Percentiles rank a stretch among this genome's conserved stretches.
Conservation (phyloP, 1,284 basidiomycete genomes). For the Gymnopus androsaceus region DNA sequence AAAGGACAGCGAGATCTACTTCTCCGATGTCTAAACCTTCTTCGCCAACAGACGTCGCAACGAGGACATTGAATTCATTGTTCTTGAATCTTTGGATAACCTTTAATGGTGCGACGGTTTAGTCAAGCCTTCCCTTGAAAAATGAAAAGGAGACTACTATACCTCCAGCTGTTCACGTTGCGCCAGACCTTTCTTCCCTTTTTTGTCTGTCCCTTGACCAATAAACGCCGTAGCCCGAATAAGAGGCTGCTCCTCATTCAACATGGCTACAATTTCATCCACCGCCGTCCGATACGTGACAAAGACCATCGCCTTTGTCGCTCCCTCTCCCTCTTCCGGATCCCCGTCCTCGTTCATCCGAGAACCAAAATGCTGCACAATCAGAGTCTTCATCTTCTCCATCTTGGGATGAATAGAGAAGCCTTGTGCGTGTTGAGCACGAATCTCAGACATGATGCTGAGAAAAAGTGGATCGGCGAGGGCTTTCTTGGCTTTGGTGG, state of each 20-base stretch:
- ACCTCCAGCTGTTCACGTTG: conserved; percentile 93
- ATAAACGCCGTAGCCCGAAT: conserved; percentile 85
- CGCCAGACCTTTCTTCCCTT: conserved; percentile 83
- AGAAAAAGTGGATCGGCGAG: conserved; percentile 61
- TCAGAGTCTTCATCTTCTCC: conserved; percentile 75
- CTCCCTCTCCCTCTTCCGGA: conserved; percentile 45
- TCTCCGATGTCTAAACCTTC: conserved; percentile 99
- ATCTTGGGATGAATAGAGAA: conserved; percentile 90
- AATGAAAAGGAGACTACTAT: conserved; percentile 20
- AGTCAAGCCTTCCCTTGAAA: neutral
- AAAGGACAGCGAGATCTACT: conserved; percentile 96
- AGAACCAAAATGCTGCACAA: conserved; percentile 80
- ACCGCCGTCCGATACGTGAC: conserved; percentile 88
- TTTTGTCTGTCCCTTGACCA: conserved; percentile 87
- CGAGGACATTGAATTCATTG: conserved; percentile 89
- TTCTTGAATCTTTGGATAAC: conserved; percentile 85
- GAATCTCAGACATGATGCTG: conserved; percentile 64
- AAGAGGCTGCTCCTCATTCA: conserved; percentile 73
- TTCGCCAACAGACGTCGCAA: conserved; percentile 97
- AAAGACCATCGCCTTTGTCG: conserved; percentile 91
- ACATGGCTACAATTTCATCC: conserved; percentile 83
- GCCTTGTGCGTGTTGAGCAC: conserved; percentile 51
- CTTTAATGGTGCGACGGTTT: conserved; percentile 38
- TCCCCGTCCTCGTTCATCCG: conserved; percentile 52
- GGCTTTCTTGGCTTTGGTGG: conserved; percentile 38